Conservation (phyloP, 805 yeast species). For the Kodamaea kakaduensis region DNA sequence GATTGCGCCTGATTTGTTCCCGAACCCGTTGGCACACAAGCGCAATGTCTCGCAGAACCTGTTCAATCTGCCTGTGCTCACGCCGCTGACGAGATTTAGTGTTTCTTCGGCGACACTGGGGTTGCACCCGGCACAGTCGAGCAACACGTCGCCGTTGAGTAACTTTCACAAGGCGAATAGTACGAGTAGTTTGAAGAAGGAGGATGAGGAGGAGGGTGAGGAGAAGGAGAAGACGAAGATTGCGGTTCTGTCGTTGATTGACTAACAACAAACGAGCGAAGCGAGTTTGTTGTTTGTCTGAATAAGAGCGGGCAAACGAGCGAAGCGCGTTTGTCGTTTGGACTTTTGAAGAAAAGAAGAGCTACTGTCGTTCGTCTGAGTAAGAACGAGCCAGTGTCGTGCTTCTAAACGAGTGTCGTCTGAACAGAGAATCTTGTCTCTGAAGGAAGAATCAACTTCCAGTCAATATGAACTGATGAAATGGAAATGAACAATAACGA, state of each 20-base stretch:
- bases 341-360: no score
- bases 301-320: no score
- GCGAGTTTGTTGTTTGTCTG: no score
- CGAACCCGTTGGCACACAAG: slow-evolving; percentile 32
- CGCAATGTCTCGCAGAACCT: slow-evolving; percentile 29
- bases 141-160: slow-evolving; percentile 12
- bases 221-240: slow-evolving; percentile 22
- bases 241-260: slow-evolving; percentile 32
- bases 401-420: no score
- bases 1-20: slow-evolving; percentile 42
- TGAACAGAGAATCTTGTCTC: no score
- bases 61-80: slow-evolving; percentile 26
- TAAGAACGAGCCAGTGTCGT: no score
- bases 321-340: no score
- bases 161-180: slow-evolving; percentile 7
- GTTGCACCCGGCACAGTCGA: slow-evolving; percentile 5
- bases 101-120: slow-evolving; percentile 17
- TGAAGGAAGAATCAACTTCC: no score
- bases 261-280: no score
- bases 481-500: no score
- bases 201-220: slow-evolving; percentile 7
- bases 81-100: slow-evolving; percentile 23
- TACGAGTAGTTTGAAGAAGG: slow-evolving; percentile 5
- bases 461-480: no score
- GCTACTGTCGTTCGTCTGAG: no score